These are phyloP conservation scores for Cyphellophora europaea DNA, from an alignment of 2,329 filamentous ascomycete species.

Conservation along the genomic window DNA sequence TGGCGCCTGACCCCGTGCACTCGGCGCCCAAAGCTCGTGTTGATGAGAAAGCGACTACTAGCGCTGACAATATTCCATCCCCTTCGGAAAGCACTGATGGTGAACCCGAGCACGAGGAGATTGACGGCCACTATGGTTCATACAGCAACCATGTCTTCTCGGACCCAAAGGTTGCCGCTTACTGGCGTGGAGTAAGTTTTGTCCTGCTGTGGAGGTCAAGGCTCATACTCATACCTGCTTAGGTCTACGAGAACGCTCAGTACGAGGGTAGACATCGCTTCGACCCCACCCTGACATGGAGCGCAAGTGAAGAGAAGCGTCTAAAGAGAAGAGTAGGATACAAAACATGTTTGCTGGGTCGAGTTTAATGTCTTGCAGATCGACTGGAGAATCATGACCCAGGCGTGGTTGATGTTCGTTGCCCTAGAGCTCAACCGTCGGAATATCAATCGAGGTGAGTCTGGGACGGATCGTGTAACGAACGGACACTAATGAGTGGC, in stretches of 20 bases:
- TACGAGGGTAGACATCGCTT: slow-evolving; percentile 42
- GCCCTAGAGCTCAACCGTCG: slow-evolving; percentile 46
- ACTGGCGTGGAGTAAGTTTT: too few relatives aligned
- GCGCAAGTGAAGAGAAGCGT: slow-evolving; percentile 14
- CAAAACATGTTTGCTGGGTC: too few relatives aligned
- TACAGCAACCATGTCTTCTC: slow-evolving; percentile 30
- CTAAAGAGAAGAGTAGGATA: slow-evolving; percentile 16
- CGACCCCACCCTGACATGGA: slow-evolving; percentile 25
- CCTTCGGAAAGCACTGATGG: too few relatives aligned
- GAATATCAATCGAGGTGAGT: slow-evolving; percentile 30
- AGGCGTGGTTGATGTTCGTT: slow-evolving; percentile 44
- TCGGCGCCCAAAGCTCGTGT: too few relatives aligned
- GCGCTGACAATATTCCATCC: too few relatives aligned
- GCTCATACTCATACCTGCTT: too few relatives aligned
- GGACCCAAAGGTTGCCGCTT: slow-evolving; percentile 42
- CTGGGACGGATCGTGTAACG: too few relatives aligned
- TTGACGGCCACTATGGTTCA: slow-evolving; percentile 5
- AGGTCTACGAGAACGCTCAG: slow-evolving; percentile 44
- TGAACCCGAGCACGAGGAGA: too few relatives aligned
- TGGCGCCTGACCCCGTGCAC: too few relatives aligned
- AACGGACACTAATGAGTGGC: slow-evolving; percentile 26
- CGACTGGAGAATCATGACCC: slow-evolving; percentile 21
- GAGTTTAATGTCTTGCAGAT: too few relatives aligned
- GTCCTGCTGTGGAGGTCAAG: too few relatives aligned
- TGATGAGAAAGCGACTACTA: too few relatives aligned